Base-by-base conservation (phyloP, 495 filamentous ascomycete genomes). In the Aspergillus funiculosus region DNA sequence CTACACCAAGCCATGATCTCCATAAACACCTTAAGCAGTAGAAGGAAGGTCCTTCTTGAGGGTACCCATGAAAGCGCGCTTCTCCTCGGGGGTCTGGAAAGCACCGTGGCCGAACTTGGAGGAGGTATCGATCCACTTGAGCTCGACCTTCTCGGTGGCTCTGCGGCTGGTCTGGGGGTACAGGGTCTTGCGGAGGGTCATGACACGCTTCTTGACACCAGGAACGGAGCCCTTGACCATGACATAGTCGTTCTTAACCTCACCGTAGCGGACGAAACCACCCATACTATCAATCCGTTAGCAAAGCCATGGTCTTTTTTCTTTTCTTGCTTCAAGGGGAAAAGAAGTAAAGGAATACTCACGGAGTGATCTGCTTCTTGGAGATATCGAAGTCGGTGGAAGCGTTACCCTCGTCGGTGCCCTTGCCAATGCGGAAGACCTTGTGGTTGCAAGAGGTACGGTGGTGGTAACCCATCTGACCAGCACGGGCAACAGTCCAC, bases 361-460 rank as follows among this genome's bases (percentile, higher is more conserved):
- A 98, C 94, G 87, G 90, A 66, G 90, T 96, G 72, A 99, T 99
- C 64, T 78, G 80, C 86, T 99, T 99, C 86, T 96, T 96, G 76
- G 89, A 91, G 67, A 90, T 78, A 64, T 99, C 94, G 67, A 89
- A 83, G 53, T 97, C 92, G 46, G 94, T 97, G 44, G 89, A 83
- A 57, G 92, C 94, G 75, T 89, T 96, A 66, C 77, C 82, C 58
- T 85, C 86, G 58, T 92, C 85, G 55, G 77, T 74, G 57, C 78
- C 92, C 80, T 89, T 89, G 66, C 92, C 94, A 60, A 99, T 86
- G 56, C 94, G 89, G 85, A 96, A 99, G 69, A 99, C 71, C 83
- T 99, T 99, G 86, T 97, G 94, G 84, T 99, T 99, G 77, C 89
- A 87, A 45, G 94, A 97, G 61, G 94, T 97, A 84, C 94, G 91